phyloP scores from a whole-genome alignment of 2,329 filamentous ascomycete genomes.

The Fusarium humuli region DNA sequence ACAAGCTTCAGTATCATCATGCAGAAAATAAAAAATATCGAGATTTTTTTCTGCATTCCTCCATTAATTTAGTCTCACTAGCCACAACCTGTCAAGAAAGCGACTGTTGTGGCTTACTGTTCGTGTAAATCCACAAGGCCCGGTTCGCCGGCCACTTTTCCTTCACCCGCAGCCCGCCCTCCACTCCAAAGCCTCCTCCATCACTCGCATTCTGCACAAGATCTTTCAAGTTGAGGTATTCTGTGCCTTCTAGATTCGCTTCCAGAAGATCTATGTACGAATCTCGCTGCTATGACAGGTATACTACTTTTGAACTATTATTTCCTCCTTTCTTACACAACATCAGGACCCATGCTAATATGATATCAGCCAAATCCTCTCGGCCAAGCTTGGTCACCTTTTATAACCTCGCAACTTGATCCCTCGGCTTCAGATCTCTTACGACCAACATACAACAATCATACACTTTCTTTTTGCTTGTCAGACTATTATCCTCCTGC shows the following conservation, averaged over 20 bases:
- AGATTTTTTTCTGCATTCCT: conserved; percentile 7
- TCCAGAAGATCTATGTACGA: neutral
- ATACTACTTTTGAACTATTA: neutral
- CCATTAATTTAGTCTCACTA: neutral
- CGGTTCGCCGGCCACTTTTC: conserved; percentile 45
- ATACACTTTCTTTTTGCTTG: neutral
- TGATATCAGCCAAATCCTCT: conserved; percentile 31
- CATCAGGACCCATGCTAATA: conserved; percentile 18
- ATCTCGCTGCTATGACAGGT: neutral
- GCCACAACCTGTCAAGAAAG: conserved; percentile 14
- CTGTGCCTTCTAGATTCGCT: neutral
- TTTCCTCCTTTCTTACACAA: neutral
- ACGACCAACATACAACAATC: neutral
- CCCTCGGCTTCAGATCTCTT: conserved; percentile 4
- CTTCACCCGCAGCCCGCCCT: conserved; percentile 30
- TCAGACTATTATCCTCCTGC: neutral
- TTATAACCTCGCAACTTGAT: conserved; percentile 9
- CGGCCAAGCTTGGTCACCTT: conserved; percentile 34
- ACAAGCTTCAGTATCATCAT: neutral
- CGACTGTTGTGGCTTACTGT: conserved; percentile 17
- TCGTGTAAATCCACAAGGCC: conserved; percentile 39
- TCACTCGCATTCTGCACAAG: conserved; percentile 29
- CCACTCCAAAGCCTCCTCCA: conserved; percentile 36
- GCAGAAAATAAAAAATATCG: neutral
- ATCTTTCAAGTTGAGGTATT: conserved; percentile 8